A percentile compares a stretch with the other conserved stretches of the same genome.
Conservation (phyloP, 495 filamentous ascomycete genomes). For the Penicillium canariense region DNA sequence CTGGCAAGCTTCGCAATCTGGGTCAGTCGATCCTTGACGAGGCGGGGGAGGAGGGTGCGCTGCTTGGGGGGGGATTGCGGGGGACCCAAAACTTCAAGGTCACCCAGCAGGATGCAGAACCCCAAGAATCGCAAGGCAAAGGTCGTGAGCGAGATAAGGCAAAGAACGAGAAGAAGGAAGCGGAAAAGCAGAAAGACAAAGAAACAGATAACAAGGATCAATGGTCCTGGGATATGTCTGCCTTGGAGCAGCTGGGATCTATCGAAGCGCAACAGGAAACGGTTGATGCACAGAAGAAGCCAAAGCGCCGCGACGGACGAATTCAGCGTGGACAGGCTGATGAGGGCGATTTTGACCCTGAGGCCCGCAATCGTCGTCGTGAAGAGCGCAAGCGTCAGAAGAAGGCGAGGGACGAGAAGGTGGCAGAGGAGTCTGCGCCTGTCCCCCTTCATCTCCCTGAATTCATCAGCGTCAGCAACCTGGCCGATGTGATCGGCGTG, state of each 20-base stretch:
- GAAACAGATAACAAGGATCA: constrained; percentile 17
- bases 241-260: constrained; percentile 23
- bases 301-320: constrained; percentile 28
- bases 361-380: constrained; percentile 30
- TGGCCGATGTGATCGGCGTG: constrained; percentile 75
- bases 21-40: constrained; percentile 16
- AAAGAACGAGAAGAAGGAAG: constrained; percentile 3
- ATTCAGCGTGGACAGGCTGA: constrained; percentile 26
- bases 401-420: constrained; percentile 44
- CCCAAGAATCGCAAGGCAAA: background rate
- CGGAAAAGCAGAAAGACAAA: constrained; percentile 1
- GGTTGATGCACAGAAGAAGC: constrained; percentile 12
- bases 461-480: constrained; percentile 81
- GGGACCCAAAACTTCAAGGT: background rate
- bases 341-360: constrained; percentile 39
- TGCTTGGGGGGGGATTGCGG: background rate
- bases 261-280: constrained; percentile 15
- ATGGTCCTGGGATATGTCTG: constrained; percentile 40
- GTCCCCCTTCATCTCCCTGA: constrained; percentile 79
- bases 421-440: constrained; percentile 34
- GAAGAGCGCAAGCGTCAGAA: constrained; percentile 46
- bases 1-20: constrained; percentile 23
- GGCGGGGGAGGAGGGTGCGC: background rate
- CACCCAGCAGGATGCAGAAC: background rate
- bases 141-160: background rate